Base-by-base conservation (phyloP, 2,329 filamentous ascomycete genomes). In the Penicillium griseofulvum region DNA sequence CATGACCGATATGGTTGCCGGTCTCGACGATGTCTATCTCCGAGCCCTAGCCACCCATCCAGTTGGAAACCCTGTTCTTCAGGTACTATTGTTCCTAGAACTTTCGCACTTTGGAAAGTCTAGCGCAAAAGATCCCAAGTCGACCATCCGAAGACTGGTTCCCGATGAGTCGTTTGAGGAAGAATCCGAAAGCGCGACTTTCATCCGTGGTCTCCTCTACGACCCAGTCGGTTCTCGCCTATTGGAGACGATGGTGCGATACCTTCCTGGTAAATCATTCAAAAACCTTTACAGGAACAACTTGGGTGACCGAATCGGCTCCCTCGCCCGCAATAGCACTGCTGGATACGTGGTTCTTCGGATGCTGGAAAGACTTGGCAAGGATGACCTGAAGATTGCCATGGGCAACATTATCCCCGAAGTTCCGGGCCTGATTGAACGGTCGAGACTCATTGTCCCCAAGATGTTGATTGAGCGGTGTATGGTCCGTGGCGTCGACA, bases 21-120 rank as follows among this genome's bases (percentile, higher is more conserved):
- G 83, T 0, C 81, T 97, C 64, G 91, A 94, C 69, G 83, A 88
- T 2, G 90, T 88, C 4, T 89, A 91, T 65, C 81, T 97, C 28
- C 86, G 91, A 28, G 86, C 94, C 2, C 79, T 99, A 54, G 90
- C 93, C 1, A 91, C 87, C 19, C 93, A 97, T 67, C 90, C 90
- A 5, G 89, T 93, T 1, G 94, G 91, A 45, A 97, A 96, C 67
- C 94, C 94, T 0, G 89, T 91, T 0, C 80, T 99, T n/a, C 94
- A 97, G 71, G 82, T 97, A 1, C 79, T 99, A 29, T 78, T 99
- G 4, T 90, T 92, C 68, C 80, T 99, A 16, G 94, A 99, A 68
- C 83, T 97, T 45, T 83, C 86, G 0, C 80, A 89, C 56, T 88
- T 88, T 61, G 84, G 84, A 48, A 88, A 90, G 62, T 80, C 82